Evolutionary conservation across 31 red algal species (phyloP).

Genomic region (Pterothamnion heteromorphum): DNA sequence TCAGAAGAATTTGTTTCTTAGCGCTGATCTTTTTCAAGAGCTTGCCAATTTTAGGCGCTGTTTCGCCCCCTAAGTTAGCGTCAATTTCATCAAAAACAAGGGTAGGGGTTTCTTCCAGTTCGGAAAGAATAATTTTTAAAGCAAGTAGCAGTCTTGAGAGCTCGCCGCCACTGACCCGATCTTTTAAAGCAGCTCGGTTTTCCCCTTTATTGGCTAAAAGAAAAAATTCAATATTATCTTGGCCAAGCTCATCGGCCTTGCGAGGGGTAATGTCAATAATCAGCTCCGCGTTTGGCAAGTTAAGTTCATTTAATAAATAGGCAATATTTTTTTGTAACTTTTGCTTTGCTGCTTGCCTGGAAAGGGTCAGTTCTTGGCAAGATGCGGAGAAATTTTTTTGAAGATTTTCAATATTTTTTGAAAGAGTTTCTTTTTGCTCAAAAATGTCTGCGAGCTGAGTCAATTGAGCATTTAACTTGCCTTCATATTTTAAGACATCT

Average conservation of each 20-base stretch:
- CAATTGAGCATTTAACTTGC: not conserved
- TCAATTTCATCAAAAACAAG: conserved; percentile 37
- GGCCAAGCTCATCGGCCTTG: not conserved
- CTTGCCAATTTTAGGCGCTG: not conserved
- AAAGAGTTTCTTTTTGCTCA: not conserved
- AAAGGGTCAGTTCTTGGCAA: not conserved
- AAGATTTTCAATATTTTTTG: not conserved
- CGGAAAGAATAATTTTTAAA: not conserved
- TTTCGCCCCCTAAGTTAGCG: not conserved
- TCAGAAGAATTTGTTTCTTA: not conserved
- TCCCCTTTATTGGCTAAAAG: not conserved
- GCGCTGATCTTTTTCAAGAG: not conserved
- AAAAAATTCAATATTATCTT: not conserved
- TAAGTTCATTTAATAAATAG: not conserved
- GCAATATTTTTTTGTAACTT: not conserved
- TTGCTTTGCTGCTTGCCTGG: not conserved
- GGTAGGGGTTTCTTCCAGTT: not conserved
- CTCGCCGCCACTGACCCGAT: conserved; percentile 1
- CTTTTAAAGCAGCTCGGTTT: not conserved
- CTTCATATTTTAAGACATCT: not conserved
- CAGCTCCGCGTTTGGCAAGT: not conserved
- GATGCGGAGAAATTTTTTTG: not conserved
- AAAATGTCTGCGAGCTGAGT: not conserved
- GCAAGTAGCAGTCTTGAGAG: conserved; percentile 2
- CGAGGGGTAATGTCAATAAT: not conserved